Percentiles rank a stretch among this genome's conserved stretches.
phyloP scores from a whole-genome alignment of 352 stramenopile species.

The Peronospora tabacina region DNA sequence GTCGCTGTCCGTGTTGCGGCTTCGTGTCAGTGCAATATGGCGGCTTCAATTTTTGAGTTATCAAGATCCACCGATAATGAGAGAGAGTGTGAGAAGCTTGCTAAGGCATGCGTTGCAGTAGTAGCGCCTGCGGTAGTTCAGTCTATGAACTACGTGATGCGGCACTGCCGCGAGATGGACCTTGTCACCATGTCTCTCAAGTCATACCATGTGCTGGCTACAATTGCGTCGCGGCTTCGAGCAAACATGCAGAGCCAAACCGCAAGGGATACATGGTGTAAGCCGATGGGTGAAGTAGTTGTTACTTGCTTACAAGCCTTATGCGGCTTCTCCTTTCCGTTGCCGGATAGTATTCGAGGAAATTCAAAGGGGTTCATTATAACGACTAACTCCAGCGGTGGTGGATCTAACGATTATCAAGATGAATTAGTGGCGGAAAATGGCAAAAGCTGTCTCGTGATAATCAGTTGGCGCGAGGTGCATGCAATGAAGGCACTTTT shows the following conservation, averaged over 20 bases:
- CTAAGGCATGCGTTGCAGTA: constrained; percentile 50
- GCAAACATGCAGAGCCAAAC: constrained; percentile 38
- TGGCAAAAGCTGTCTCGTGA: constrained; percentile 52
- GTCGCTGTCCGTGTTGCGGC: constrained; percentile 67
- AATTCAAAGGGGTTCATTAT: constrained; percentile 31
- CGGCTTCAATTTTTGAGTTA: constrained; percentile 67
- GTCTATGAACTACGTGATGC: constrained; percentile 69
- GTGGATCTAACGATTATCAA: constrained; percentile 20
- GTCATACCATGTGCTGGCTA: constrained; percentile 76
- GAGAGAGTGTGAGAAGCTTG: constrained; percentile 39
- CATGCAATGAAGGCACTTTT: constrained; percentile 87
- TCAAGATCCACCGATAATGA: constrained; percentile 42
- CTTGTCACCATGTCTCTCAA: constrained; percentile 78
- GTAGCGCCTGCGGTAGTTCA: constrained; percentile 66
- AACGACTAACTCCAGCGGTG: constrained; percentile 22
- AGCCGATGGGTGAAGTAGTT: constrained; percentile 70
- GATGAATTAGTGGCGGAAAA: constrained; percentile 45
- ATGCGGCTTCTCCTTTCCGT: constrained; percentile 71
- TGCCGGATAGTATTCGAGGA: constrained; percentile 55
- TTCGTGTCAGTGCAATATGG: constrained; percentile 66
- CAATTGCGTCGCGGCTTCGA: constrained; percentile 59
- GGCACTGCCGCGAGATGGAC: constrained; percentile 72
- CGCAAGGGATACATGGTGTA: constrained; percentile 32
- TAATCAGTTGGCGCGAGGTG: constrained; percentile 75
- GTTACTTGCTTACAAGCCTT: constrained; percentile 62